These are phyloP conservation scores for Passiflora organensis DNA, from an alignment of 345 rosid genomes.

Conservation along the genomic window DNA sequence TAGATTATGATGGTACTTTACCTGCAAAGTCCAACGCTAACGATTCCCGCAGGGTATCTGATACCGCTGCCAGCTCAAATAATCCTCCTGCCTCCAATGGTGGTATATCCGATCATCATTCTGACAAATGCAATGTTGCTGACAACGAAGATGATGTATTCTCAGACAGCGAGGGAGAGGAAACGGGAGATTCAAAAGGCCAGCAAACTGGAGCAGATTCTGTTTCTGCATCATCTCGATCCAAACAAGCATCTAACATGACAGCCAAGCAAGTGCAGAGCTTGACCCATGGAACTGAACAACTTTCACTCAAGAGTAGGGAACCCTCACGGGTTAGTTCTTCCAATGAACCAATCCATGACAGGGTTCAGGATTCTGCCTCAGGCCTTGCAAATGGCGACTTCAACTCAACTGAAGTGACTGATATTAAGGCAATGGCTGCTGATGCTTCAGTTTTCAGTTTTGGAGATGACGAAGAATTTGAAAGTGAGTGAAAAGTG, in stretches of 20 bases:
- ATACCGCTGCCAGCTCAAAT: background rate
- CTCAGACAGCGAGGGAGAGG: conserved; percentile 81
- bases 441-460: conserved; percentile 84
- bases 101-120: conserved; percentile 1
- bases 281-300: conserved; percentile 15
- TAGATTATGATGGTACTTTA: conserved; percentile 23
- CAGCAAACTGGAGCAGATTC: conserved; percentile 8
- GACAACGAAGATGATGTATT: conserved; percentile 58
- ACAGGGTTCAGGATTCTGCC: conserved; percentile 10
- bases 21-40: conserved; percentile 9
- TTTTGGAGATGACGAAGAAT: conserved; percentile 73
- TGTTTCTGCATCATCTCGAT: conserved; percentile 1
- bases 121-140: conserved; percentile 4
- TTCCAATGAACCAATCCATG: conserved; percentile 11
- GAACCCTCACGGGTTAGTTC: conserved; percentile 7
- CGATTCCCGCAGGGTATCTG: conserved; percentile 9
- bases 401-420: conserved; percentile 24
- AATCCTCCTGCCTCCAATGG: background rate
- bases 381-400: conserved; percentile 12
- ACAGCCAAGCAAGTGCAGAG: conserved; percentile 12
- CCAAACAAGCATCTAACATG: conserved; percentile 4
- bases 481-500: conserved; percentile 52
- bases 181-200: conserved; percentile 32
- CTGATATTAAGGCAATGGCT: conserved; percentile 73
- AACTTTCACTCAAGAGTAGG: conserved; percentile 3